Conservation (phyloP, 257 asterid genomes). For the Primulina huaijiensis region DNA sequence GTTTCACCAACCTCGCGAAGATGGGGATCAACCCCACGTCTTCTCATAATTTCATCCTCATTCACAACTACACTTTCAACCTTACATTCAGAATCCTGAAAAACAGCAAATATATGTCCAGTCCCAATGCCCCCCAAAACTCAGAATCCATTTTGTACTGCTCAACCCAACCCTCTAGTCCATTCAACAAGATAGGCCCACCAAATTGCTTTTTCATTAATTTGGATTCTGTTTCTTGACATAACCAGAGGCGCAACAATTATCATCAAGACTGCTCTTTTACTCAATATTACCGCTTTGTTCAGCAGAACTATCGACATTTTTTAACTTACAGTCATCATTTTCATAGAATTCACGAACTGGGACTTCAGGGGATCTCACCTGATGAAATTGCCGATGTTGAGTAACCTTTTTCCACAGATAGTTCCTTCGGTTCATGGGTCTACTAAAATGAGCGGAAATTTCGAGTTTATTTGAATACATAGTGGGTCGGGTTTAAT, state of each 20-base stretch:
- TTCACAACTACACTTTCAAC: slow-evolving; percentile 68
- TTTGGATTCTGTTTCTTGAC: slow-evolving; percentile 28
- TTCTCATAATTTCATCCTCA: slow-evolving; percentile 72
- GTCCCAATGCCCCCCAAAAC: slow-evolving; percentile 91
- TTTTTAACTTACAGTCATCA: slow-evolving; percentile 24
- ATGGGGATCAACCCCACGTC: slow-evolving; percentile 46
- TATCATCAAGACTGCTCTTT: slow-evolving; percentile 24
- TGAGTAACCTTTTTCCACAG: slow-evolving; percentile 65
- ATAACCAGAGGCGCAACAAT: slow-evolving; percentile 21
- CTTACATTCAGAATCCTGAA: slow-evolving; percentile 56
- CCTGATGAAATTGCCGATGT: slow-evolving; percentile 43
- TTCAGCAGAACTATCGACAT: slow-evolving; percentile 22
- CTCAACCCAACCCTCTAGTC: slow-evolving; percentile 79
- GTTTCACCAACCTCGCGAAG: slow-evolving; percentile 30
- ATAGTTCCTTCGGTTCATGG: slow-evolving; percentile 57
- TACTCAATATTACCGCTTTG: slow-evolving; percentile 19
- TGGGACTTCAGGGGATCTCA: slow-evolving; percentile 34
- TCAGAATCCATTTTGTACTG: slow-evolving; percentile 70
- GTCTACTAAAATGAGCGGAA: slow-evolving; percentile 57
- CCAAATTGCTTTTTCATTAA: slow-evolving; percentile 38
- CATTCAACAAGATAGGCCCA: slow-evolving; percentile 59
- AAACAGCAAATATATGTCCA: slow-evolving; percentile 65
- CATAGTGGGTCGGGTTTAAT: slow-evolving; percentile 27
- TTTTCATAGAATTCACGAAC: slow-evolving; percentile 29
- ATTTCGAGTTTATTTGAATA: slow-evolving; percentile 43